These are phyloP conservation scores for Sanguinoderma infundibulare DNA, from an alignment of 1,284 basidiomycete genomes.

Conservation along the genomic window DNA sequence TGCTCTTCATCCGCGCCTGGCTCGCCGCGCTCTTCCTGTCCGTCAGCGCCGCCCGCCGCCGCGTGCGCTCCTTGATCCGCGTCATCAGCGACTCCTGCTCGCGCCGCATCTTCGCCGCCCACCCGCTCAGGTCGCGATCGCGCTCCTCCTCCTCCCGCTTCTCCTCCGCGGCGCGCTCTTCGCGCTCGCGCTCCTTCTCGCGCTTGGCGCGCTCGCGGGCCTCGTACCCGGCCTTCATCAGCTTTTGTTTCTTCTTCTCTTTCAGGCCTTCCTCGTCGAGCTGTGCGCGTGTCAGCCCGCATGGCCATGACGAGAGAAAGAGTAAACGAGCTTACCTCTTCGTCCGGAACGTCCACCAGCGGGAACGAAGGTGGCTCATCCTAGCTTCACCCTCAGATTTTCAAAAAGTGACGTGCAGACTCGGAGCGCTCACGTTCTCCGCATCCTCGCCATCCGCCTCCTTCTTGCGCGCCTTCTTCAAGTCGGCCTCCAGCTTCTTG, in stretches of 20 bases:
- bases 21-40: constrained; percentile 94
- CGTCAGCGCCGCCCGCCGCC: constrained; percentile 82
- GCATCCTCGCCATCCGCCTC: constrained; percentile 63
- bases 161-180: constrained; percentile 77
- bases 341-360: constrained; percentile 89
- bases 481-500: constrained; percentile 43
- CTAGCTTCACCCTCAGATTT: constrained; percentile 35
- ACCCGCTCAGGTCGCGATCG: constrained; percentile 68
- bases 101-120: constrained; percentile 71
- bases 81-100: constrained; percentile 85
- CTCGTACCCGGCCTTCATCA: constrained; percentile 95
- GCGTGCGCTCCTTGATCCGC: constrained; percentile 85
- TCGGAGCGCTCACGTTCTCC: constrained; percentile 26
- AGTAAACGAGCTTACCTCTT: constrained; percentile 68
- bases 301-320: background rate
- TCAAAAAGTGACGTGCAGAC: background rate
- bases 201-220: constrained; percentile 85
- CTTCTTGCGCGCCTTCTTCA: constrained; percentile 53
- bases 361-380: constrained; percentile 89
- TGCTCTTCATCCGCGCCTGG: constrained; percentile 97
- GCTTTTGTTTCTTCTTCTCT: constrained; percentile 93
- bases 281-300: constrained; percentile 36
- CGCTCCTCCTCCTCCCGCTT: constrained; percentile 77
- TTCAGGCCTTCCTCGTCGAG: constrained; percentile 93
- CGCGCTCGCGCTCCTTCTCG: constrained; percentile 88